These are phyloP conservation scores for Bromus sterilis DNA, from an alignment of 176 grass and related monocot genomes.

Conservation along the genomic window DNA sequence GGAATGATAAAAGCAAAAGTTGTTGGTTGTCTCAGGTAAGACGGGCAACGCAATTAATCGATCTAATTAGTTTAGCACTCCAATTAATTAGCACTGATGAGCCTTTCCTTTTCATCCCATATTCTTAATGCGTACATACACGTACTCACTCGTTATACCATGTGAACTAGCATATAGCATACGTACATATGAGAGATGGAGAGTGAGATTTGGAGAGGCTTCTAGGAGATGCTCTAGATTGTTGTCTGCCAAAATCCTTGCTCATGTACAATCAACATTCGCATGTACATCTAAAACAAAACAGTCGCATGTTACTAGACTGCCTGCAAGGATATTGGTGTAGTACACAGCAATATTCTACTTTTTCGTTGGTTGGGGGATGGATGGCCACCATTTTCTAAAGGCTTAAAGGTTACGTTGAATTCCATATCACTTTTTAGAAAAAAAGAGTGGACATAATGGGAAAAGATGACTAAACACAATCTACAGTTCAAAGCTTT, in stretches of 20 bases:
- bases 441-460: constrained; percentile 24
- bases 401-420: constrained; percentile 29
- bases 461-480: constrained; percentile 20
- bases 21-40: constrained; percentile 9
- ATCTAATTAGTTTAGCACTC: not conserved
- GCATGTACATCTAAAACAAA: not conserved
- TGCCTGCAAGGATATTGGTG: not conserved
- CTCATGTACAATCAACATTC: not conserved
- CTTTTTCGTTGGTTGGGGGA: not conserved
- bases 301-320: not conserved
- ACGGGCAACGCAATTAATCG: not conserved
- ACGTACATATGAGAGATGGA: not conserved
- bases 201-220: not conserved
- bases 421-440: constrained; percentile 25
- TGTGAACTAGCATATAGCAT: not conserved
- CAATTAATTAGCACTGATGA: not conserved
- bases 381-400: constrained; percentile 6
- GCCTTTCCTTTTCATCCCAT: not conserved
- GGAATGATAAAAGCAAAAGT: constrained; percentile 17
- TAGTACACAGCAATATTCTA: not conserved
- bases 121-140: not conserved
- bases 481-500: constrained; percentile 32
- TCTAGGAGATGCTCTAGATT: not conserved
- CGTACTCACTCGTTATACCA: not conserved
- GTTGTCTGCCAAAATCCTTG: not conserved